These are phyloP conservation scores for Raffaelea arxii DNA, from an alignment of 2,329 filamentous ascomycete species.

Conservation along the genomic window DNA sequence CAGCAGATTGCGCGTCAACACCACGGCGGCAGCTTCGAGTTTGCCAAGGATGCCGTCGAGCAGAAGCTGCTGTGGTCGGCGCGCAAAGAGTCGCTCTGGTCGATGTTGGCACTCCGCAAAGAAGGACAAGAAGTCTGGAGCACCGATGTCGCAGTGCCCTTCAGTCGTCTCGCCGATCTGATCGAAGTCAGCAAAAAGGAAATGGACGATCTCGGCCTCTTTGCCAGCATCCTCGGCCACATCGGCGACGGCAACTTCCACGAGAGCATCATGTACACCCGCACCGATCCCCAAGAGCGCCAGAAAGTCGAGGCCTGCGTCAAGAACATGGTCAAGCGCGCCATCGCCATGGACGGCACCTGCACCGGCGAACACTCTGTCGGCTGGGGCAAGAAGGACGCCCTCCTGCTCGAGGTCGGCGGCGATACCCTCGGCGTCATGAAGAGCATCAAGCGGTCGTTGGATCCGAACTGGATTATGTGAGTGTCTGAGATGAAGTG, in stretches of 20 bases:
- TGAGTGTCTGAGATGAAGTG: constrained; percentile 12
- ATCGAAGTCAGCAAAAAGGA: constrained; percentile 80
- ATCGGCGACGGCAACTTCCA: constrained; percentile 95
- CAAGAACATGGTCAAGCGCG: constrained; percentile 83
- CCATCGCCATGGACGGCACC: constrained; percentile 87
- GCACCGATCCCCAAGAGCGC: constrained; percentile 55
- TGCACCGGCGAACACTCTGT: constrained; percentile 85
- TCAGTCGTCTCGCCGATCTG: constrained; percentile 64
- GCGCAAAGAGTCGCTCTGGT: constrained; percentile 77
- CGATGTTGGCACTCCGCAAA: constrained; percentile 61
- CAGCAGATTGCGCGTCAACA: constrained; percentile 56
- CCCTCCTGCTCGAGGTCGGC: constrained; percentile 69
- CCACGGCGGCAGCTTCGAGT: constrained; percentile 61
- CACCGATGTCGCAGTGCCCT: constrained; percentile 76
- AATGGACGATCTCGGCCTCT: constrained; percentile 75
- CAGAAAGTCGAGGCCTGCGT: constrained; percentile 73
- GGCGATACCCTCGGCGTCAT: constrained; percentile 73
- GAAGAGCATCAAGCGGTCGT: constrained; percentile 69
- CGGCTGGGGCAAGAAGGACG: constrained; percentile 78
- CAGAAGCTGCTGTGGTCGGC: constrained; percentile 71
- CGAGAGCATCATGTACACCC: constrained; percentile 82
- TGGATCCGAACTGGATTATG: constrained; percentile 82
- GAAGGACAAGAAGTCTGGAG: constrained; percentile 66
- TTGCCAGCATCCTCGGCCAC: constrained; percentile 81
- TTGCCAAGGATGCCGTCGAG: constrained; percentile 61